Evolutionary conservation across 176 grass and related monocot genomes (phyloP), one percentile per base, ranked within the genome.

Genomic region (Eleusine coracana): DNA sequence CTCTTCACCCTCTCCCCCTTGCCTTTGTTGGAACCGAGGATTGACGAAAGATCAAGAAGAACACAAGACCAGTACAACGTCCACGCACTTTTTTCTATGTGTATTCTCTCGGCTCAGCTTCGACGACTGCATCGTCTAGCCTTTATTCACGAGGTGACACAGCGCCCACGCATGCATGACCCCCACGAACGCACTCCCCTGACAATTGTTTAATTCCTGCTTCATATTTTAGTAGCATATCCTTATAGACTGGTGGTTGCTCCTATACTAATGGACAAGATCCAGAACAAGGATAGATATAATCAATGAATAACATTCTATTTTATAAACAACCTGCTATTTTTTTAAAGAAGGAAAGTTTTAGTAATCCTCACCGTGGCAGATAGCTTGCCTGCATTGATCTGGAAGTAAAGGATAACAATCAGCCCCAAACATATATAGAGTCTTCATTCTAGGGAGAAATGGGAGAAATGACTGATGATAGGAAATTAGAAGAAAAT

Each of bases 331-430:
- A 46, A 11, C 44, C 44, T 46, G 9, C 9, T 46, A 46, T 46
- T 46, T 9, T 46, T 46, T 46, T 44, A 44, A 44, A 34, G 31
- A 46, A 46, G 44, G 44, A 9, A 46, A 46, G 27, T 40, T 36
- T 48, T 42, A 84, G 82, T 5, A 70, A 78, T 9, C 42, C 75
- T 81, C 66, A 93, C 88, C 88, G 25, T 90, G 16, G 91, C 84
- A 85, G 85, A 93, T 78, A 90, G 73, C 77, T 88, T 93, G 70
- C 82, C 88, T 41, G 77, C 55, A 73, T 86, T 71, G 77, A 84
- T 63, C 92, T 91, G 85, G 11, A 88, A 80, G 72, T 23, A 66
- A 60, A 79, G 36, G 38, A 81, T 60, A 51, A 74, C 10, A 66
- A 66, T 91, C 84, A 89, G 41, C 0, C 16, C 20, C 38, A 1